Evolutionary conservation across 345 rosid species (phyloP).

Genomic region (Rhodomyrtus tomentosa): DNA sequence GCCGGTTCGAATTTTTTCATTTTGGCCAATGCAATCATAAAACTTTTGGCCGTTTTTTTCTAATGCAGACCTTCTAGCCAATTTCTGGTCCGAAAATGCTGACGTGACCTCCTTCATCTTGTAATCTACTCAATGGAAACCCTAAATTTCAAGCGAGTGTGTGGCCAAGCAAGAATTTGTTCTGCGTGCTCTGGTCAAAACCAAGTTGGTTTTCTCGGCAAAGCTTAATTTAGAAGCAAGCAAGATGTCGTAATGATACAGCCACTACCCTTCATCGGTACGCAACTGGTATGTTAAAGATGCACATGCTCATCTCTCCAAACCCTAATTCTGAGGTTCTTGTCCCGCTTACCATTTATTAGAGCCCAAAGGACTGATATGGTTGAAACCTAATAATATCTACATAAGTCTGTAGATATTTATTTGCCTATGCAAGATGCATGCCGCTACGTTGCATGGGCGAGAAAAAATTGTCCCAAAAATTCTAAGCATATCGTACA

Average conservation of each 20-base stretch:
- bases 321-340: background rate
- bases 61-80: too few relatives aligned
- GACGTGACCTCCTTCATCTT: background rate
- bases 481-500: too few relatives aligned
- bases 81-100: too few relatives aligned
- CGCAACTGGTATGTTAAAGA: background rate
- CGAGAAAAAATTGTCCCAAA: too few relatives aligned
- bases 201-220: background rate
- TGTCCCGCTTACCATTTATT: background rate
- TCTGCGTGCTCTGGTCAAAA: background rate
- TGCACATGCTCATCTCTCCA: background rate
- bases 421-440: background rate
- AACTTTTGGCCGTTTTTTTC: too few relatives aligned
- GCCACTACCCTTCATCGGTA: background rate
- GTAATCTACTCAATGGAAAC: background rate
- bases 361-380: background rate
- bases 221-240: background rate
- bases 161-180: background rate
- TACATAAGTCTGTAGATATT: background rate
- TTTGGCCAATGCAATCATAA: accelerated
- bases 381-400: background rate
- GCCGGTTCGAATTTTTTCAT: background rate
- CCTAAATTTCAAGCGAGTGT: background rate
- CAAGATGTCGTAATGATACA: background rate
- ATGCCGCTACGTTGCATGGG: too few relatives aligned